Percentiles rank a stretch among this genome's conserved stretches.
phyloP scores from a whole-genome alignment of 2,329 filamentous ascomycete species.

The Alternaria consortialis region DNA sequence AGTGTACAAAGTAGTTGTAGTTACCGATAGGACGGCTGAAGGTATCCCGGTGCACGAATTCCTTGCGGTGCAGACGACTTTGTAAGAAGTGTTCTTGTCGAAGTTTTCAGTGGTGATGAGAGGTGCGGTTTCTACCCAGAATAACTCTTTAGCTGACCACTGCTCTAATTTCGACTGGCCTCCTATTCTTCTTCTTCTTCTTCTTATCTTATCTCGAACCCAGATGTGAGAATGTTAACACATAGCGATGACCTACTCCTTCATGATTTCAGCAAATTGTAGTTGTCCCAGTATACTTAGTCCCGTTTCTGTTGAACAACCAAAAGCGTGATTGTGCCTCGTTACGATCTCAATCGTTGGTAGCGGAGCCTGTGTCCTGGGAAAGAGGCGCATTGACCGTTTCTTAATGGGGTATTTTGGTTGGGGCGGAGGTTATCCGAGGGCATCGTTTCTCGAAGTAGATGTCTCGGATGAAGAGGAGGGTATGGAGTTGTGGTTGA shows the following conservation, averaged over 20 bases:
- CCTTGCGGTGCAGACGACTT: neutral
- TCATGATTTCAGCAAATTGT: conserved; percentile 6
- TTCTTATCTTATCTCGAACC: neutral
- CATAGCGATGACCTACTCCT: conserved; percentile 8
- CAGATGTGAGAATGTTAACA: neutral
- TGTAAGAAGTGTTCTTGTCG: neutral
- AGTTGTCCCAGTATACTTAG: conserved; percentile 12
- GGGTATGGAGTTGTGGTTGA: neutral
- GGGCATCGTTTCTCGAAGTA: neutral
- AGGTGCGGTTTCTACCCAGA: neutral
- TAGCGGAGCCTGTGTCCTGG: neutral
- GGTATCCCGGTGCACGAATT: neutral
- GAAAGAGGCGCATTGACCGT: neutral
- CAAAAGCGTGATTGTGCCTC: conserved; percentile 10
- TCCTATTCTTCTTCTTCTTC: neutral
- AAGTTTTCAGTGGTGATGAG: neutral
- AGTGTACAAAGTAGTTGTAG: neutral
- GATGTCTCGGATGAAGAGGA: neutral
- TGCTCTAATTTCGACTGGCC: neutral
- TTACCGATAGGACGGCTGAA: neutral
- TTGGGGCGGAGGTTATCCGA: neutral
- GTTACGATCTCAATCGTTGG: neutral
- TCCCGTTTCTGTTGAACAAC: conserved; percentile 6
- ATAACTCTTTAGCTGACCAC: neutral
- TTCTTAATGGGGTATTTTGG: conserved; percentile 6